Evolutionary conservation across 495 filamentous ascomycete genomes (phyloP).

Genomic region (Aspergillus haitiensis): DNA sequence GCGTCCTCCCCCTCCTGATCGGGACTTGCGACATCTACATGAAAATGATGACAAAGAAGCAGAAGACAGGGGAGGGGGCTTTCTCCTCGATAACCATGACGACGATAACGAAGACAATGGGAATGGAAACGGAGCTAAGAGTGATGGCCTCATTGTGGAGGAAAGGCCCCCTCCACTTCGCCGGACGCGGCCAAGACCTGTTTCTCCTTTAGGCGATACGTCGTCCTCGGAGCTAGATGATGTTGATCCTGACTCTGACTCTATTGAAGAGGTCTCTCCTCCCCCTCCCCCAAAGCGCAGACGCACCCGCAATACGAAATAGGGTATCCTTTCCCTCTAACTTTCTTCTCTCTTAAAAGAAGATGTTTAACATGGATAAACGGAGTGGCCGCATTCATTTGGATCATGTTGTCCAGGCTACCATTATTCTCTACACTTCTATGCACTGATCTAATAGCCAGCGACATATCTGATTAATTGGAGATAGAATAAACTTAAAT

Average conservation of each 20-base stretch:
- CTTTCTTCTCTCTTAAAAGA: not conserved
- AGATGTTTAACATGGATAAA: too few species aligned
- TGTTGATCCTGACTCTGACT: not conserved
- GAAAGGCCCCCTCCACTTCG: conserved; percentile 12
- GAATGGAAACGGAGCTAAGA: not conserved
- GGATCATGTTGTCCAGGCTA: too few species aligned
- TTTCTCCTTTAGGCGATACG: not conserved
- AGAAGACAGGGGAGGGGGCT: conserved; percentile 29
- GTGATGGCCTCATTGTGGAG: conserved; percentile 19
- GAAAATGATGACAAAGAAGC: conserved; percentile 24
- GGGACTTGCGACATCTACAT: too few species aligned
- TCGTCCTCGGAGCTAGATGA: not conserved
- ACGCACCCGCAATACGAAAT: conserved; percentile 24
- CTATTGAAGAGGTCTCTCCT: conserved; percentile 6
- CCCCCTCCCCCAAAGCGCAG: conserved; percentile 29
- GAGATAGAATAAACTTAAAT: too few species aligned
- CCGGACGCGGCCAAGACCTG: not conserved
- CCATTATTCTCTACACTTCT: too few species aligned
- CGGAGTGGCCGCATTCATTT: too few species aligned
- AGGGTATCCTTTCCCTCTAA: not conserved
- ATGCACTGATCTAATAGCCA: too few species aligned
- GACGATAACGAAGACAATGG: conserved; percentile 21
- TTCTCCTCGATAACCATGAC: conserved; percentile 16
- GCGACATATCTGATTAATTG: too few species aligned
- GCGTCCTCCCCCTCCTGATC: not conserved